Conservation (phyloP, 192 early-diverging fungal genomes). For the Tieghemiomyces parasiticus region DNA sequence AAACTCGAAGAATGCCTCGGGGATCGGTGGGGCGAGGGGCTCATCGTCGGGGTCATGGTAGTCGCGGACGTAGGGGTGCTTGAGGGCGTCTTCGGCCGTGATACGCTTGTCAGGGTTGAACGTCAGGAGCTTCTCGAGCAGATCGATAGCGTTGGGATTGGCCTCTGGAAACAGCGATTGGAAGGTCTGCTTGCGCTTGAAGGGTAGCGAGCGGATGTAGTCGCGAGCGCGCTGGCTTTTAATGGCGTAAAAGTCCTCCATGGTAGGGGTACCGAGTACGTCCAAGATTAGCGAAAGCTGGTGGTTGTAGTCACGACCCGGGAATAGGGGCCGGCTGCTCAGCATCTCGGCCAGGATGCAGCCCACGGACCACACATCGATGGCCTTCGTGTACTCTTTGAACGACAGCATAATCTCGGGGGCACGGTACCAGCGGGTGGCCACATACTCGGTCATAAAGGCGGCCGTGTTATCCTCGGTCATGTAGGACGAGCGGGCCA, state of each 20-base stretch:
- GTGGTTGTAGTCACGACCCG: constrained; percentile 83
- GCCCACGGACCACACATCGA: constrained; percentile 85
- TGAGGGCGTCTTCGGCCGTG: constrained; percentile 77
- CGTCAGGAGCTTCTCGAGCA: constrained; percentile 72
- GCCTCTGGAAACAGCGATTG: constrained; percentile 73
- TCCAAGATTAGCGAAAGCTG: constrained; percentile 94
- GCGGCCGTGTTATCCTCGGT: constrained; percentile 63
- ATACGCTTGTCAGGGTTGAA: constrained; percentile 82
- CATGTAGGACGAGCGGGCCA: constrained; percentile 81
- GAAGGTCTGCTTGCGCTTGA: constrained; percentile 73
- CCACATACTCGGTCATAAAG: constrained; percentile 95
- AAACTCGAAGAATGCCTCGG: constrained; percentile 70
- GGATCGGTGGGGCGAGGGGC: constrained; percentile 55
- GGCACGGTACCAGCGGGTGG: constrained; percentile 88
- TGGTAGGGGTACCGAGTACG: constrained; percentile 92
- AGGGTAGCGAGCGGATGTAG: constrained; percentile 78
- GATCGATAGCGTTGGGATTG: constrained; percentile 72
- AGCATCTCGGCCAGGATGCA: constrained; percentile 81
- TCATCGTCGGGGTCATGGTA: constrained; percentile 57
- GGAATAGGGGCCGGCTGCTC: constrained; percentile 64
- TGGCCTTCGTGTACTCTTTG: constrained; percentile 97
- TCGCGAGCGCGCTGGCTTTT: constrained; percentile 74
- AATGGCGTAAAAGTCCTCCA: constrained; percentile 66
- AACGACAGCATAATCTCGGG: constrained; percentile 96
- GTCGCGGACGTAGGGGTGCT: constrained; percentile 76